Percentiles rank a stretch among this genome's conserved stretches.
Conservation (phyloP, 208 protist species). For the Entamoeba moshkovskii region DNA sequence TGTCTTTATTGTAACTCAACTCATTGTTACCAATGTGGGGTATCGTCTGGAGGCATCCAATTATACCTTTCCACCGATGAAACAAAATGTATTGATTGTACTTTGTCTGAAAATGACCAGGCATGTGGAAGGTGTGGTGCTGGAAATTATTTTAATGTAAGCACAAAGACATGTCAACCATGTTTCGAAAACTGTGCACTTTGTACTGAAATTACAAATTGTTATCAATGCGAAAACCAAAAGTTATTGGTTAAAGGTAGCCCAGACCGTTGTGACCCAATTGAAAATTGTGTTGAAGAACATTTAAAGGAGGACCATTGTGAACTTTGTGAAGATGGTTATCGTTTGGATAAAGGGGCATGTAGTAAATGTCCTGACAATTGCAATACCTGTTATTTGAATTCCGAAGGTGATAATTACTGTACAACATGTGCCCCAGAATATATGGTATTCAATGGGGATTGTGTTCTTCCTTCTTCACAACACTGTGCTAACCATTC, state of each 20-base stretch:
- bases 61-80: background rate
- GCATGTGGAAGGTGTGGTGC: background rate
- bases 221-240: background rate
- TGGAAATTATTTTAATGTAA: background rate
- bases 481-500: background rate
- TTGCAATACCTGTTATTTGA: background rate
- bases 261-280: background rate
- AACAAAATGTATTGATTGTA: background rate
- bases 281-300: background rate
- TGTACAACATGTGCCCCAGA: background rate
- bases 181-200: background rate
- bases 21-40: background rate
- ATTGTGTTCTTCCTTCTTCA: background rate
- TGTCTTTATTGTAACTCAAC: background rate
- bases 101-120: background rate
- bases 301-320: background rate
- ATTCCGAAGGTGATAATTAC: background rate
- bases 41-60: background rate
- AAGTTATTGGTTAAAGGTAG: background rate
- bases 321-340: background rate
- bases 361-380: background rate
- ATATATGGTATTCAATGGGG: background rate
- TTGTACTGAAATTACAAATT: background rate
- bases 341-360: background rate
- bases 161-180: background rate